These are phyloP conservation scores for Ascochyta pisi DNA, from an alignment of 2,329 filamentous ascomycete genomes.

Conservation along the genomic window DNA sequence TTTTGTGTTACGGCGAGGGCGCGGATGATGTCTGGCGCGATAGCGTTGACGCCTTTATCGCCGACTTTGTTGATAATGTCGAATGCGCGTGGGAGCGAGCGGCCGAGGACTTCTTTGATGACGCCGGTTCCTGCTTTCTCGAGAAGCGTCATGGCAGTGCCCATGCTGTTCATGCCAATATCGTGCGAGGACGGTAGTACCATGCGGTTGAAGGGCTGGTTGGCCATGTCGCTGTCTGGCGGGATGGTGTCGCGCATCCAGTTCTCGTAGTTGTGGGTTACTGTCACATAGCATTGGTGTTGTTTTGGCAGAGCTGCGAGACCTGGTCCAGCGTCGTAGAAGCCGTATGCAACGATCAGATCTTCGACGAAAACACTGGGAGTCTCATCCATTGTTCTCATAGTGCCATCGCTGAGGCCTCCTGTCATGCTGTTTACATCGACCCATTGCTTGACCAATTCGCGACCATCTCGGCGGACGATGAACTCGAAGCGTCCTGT, in stretches of 20 bases:
- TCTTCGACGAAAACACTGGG: conserved; percentile 42
- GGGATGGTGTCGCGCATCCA: conserved; percentile 57
- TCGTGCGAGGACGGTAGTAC: conserved; percentile 58
- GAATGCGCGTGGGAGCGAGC: conserved; percentile 31
- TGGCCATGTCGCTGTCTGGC: conserved; percentile 47
- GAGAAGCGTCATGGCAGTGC: conserved; percentile 51
- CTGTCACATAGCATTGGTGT: conserved; percentile 55
- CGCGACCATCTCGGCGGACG: conserved; percentile 47
- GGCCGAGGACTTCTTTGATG: conserved; percentile 42
- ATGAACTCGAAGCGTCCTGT: conserved; percentile 55
- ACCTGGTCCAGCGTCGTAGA: conserved; percentile 59
- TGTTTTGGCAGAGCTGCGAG: conserved; percentile 51
- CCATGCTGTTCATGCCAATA: conserved; percentile 61
- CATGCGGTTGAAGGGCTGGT: conserved; percentile 52
- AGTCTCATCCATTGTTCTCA: conserved; percentile 42
- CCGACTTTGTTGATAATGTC: conserved; percentile 38
- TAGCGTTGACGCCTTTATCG: conserved; percentile 36
- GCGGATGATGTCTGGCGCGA: conserved; percentile 54
- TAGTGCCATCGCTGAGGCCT: conserved; percentile 51
- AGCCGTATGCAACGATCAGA: conserved; percentile 55
- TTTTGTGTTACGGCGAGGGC: conserved; percentile 61
- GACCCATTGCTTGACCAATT: conserved; percentile 54
- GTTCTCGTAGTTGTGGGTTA: conserved; percentile 52
- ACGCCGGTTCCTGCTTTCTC: conserved; percentile 42
- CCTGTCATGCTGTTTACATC: conserved; percentile 58